These are phyloP conservation scores for Cordyceps fumosorosea DNA, from an alignment of 2,329 filamentous ascomycete species.

Conservation along the genomic window DNA sequence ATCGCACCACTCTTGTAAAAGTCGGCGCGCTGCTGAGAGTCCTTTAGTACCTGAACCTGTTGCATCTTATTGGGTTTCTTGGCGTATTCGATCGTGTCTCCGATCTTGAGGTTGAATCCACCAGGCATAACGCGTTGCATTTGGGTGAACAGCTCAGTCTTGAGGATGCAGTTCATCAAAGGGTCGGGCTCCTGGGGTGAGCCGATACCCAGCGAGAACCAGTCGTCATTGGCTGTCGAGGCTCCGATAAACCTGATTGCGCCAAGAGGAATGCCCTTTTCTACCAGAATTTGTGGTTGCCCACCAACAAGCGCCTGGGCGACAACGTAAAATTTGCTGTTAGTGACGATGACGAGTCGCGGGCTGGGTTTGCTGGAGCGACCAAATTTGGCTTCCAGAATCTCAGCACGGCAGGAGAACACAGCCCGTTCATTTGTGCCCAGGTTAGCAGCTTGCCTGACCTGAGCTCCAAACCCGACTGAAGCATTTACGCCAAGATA, in stretches of 20 bases:
- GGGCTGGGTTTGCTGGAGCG: conserved; percentile 91
- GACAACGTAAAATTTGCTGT: conserved; percentile 81
- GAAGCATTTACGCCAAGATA: conserved; percentile 83
- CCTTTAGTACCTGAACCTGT: conserved; percentile 82
- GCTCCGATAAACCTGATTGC: conserved; percentile 82
- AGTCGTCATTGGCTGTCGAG: conserved; percentile 84
- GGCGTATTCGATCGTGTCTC: conserved; percentile 84
- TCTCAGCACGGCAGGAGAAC: conserved; percentile 87
- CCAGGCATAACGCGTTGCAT: conserved; percentile 74
- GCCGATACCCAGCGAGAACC: conserved; percentile 90
- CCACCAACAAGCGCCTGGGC: conserved; percentile 77
- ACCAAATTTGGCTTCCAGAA: conserved; percentile 90
- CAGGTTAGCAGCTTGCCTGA: conserved; percentile 69
- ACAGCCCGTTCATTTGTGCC: conserved; percentile 65
- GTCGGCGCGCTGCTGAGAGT: conserved; percentile 70
- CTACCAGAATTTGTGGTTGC: conserved; percentile 72
- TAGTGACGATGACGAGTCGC: conserved; percentile 77
- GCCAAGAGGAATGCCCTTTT: conserved; percentile 75
- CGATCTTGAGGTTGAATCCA: conserved; percentile 74
- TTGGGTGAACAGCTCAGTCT: conserved; percentile 95
- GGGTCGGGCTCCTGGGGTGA: conserved; percentile 88
- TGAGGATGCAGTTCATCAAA: conserved; percentile 87
- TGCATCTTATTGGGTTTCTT: conserved; percentile 96
- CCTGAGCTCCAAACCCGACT: conserved; percentile 71
- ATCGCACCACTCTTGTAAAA: conserved; percentile 91